Conservation (phyloP, 768 basidiomycete genomes). For the Podaxis carcinomalis region DNA sequence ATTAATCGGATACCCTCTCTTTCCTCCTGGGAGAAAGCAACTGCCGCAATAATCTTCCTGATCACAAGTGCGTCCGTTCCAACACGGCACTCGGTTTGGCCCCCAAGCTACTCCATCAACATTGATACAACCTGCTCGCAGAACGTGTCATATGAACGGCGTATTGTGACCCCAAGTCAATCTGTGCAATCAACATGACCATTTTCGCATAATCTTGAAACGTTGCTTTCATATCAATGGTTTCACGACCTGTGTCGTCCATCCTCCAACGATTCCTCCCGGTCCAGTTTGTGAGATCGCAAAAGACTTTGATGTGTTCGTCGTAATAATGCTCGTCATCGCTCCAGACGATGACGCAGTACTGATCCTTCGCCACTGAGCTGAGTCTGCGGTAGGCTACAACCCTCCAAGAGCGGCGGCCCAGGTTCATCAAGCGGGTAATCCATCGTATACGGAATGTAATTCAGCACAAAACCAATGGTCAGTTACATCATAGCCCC, state of each 20-base stretch:
- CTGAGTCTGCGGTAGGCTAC: constrained; percentile 74
- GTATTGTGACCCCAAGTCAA: constrained; percentile 89
- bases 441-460: constrained; percentile 77
- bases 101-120: constrained; percentile 83
- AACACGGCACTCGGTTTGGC: constrained; percentile 70
- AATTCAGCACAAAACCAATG: constrained; percentile 76
- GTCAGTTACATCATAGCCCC: constrained; percentile 72
- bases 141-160: constrained; percentile 84
- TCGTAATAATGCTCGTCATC: constrained; percentile 95
- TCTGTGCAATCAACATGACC: constrained; percentile 75
- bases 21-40: constrained; percentile 57
- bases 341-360: constrained; percentile 88
- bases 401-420: constrained; percentile 62
- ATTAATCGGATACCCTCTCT: constrained; percentile 26
- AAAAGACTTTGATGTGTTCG: constrained; percentile 75
- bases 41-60: constrained; percentile 69
- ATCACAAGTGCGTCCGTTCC: constrained; percentile 64
- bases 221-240: constrained; percentile 70
- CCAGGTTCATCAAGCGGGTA: constrained; percentile 75
- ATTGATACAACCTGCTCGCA: constrained; percentile 81
- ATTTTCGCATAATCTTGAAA: constrained; percentile 59
- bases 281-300: constrained; percentile 50
- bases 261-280: constrained; percentile 59
- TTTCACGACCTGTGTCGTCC: constrained; percentile 78
- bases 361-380: constrained; percentile 75